Conservation (phyloP, 306 rosid genomes). For the Lupinus albus region DNA sequence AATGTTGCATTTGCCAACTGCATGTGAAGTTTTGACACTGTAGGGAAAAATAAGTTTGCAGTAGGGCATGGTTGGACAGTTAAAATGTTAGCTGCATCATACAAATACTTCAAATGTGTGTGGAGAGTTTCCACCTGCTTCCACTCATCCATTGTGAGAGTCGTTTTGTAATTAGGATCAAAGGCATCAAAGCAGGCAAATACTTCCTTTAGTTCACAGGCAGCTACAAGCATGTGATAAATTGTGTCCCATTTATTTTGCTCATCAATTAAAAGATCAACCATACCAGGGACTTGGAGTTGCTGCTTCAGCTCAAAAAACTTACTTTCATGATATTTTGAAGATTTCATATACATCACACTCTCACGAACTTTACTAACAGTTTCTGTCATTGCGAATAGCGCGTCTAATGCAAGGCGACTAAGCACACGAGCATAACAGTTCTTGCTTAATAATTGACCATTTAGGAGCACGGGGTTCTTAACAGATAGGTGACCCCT, state of each 20-base stretch:
- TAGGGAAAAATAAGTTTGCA: conserved; percentile 70
- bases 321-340: conserved; percentile 56
- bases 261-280: conserved; percentile 63
- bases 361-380: conserved; percentile 65
- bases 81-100: conserved; percentile 70
- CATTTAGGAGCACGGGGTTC: conserved; percentile 67
- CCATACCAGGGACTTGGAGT: conserved; percentile 70
- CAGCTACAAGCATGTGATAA: conserved; percentile 77
- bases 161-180: conserved; percentile 58
- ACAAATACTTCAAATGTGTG: conserved; percentile 66
- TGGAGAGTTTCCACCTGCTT: conserved; percentile 68
- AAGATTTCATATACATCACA: conserved; percentile 77
- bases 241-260: conserved; percentile 87
- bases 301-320: conserved; percentile 66
- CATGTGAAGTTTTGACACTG: conserved; percentile 61
- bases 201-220: conserved; percentile 77
- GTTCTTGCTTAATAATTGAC: conserved; percentile 69
- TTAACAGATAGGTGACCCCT: conserved; percentile 68
- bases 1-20: conserved; percentile 63
- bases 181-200: conserved; percentile 66
- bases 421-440: conserved; percentile 80
- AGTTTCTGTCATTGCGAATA: conserved; percentile 59
- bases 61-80: conserved; percentile 70
- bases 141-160: conserved; percentile 70
- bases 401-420: conserved; percentile 64